Evolutionary conservation across 2,329 filamentous ascomycete genomes (phyloP).

Genomic region (Xylogone sp.): DNA sequence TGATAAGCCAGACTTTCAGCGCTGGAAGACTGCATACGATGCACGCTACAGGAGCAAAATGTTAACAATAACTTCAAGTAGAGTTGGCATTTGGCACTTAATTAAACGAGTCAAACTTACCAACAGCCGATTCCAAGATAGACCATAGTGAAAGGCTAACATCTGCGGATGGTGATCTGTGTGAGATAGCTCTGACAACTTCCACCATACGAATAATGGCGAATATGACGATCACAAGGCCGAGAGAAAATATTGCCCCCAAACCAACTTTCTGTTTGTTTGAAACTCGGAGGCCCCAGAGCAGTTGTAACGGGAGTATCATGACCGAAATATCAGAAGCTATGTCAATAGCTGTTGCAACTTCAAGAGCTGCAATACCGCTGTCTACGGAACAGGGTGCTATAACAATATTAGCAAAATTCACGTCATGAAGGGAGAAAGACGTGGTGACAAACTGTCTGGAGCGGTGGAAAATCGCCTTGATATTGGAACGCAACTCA

Average conservation of each 20-base stretch:
- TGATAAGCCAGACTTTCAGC: neutral
- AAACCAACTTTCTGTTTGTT: neutral
- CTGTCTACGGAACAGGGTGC: neutral
- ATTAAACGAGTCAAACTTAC: neutral
- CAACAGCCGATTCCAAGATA: neutral
- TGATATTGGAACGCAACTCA: constrained; percentile 5
- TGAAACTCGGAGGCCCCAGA: neutral
- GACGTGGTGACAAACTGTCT: neutral
- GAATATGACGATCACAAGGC: constrained; percentile 1
- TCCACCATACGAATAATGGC: constrained; percentile 1
- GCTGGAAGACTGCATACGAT: neutral
- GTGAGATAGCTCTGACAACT: neutral
- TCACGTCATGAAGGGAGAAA: neutral
- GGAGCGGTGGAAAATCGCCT: constrained; percentile 1
- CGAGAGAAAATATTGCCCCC: constrained; percentile 1
- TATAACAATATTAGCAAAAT: constrained; percentile 2
- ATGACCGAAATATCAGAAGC: constrained; percentile 1
- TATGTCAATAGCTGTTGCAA: constrained; percentile 1
- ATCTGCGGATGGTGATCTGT: neutral
- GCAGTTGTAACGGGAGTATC: constrained; percentile 1
- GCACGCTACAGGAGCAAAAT: neutral
- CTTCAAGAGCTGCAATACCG: neutral
- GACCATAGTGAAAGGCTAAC: neutral
- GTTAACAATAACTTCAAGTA: neutral
- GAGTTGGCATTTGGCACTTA: neutral